Conservation (phyloP, 179 eudicot genomes). For the Actinidia arguta region DNA sequence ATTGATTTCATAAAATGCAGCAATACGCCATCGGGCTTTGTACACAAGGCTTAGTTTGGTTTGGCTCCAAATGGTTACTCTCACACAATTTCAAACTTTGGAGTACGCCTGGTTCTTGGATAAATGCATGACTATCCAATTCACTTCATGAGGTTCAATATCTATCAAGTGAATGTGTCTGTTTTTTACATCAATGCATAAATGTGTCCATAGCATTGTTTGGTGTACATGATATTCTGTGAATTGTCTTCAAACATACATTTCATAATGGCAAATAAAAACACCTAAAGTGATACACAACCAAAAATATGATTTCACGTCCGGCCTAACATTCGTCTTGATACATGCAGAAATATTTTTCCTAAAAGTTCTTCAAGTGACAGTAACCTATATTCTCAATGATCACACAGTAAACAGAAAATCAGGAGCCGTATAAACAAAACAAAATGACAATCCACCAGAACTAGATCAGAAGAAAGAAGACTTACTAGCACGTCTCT, state of each 20-base stretch:
- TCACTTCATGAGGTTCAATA: background rate
- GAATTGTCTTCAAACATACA: no score
- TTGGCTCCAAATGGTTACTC: no score
- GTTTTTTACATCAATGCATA: background rate
- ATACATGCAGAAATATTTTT: background rate
- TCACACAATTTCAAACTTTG: no score
- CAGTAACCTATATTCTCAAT: background rate
- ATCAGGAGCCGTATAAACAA: background rate
- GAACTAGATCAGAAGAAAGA: background rate
- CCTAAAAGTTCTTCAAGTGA: no score
- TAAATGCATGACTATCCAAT: background rate
- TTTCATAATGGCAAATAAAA: background rate
- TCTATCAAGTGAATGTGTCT: background rate
- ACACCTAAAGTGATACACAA: no score
- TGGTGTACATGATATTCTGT: no score
- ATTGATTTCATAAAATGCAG: background rate
- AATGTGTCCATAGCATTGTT: background rate
- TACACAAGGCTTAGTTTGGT: no score
- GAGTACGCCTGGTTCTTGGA: no score
- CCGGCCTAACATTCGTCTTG: background rate
- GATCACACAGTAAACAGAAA: background rate
- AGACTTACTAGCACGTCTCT: constrained; percentile 15
- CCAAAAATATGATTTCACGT: background rate
- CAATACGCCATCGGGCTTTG: background rate
- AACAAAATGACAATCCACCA: background rate